Conservation (phyloP, 2,329 filamentous ascomycete genomes). For the Exophiala mesophila region DNA sequence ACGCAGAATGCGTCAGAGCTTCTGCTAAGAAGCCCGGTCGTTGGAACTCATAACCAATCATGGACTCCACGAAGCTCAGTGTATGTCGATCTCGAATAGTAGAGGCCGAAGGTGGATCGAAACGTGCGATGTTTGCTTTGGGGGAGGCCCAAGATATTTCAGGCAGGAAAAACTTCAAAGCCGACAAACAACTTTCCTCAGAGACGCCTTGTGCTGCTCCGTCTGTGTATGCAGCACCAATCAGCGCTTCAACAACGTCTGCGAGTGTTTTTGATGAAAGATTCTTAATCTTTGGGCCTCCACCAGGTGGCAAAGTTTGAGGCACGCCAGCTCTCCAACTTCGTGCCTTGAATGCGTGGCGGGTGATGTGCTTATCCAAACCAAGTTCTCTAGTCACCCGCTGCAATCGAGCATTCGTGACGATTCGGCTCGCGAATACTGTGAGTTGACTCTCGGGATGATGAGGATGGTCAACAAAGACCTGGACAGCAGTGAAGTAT, state of each 20-base stretch:
- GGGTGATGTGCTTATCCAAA: slow-evolving; percentile 69
- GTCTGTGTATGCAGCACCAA: slow-evolving; percentile 68
- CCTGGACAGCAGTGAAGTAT: slow-evolving; percentile 61
- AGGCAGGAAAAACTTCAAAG: slow-evolving; percentile 60
- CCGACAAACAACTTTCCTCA: slow-evolving; percentile 39
- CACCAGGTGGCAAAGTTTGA: background rate
- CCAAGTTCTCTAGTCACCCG: slow-evolving; percentile 58
- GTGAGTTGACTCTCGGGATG: slow-evolving; percentile 77
- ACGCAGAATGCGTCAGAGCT: slow-evolving; percentile 65
- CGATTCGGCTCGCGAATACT: slow-evolving; percentile 60
- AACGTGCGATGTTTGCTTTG: slow-evolving; percentile 31
- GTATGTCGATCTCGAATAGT: background rate
- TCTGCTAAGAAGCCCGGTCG: slow-evolving; percentile 67
- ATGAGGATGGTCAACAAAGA: slow-evolving; percentile 54
- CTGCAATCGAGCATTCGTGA: slow-evolving; percentile 71
- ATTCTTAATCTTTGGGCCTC: slow-evolving; percentile 29
- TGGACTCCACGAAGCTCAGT: slow-evolving; percentile 46
- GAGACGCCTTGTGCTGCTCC: slow-evolving; percentile 51
- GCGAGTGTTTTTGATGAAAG: slow-evolving; percentile 76
- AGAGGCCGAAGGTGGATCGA: background rate
- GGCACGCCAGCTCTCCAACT: slow-evolving; percentile 63
- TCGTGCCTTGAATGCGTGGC: slow-evolving; percentile 58
- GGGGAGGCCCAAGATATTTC: slow-evolving; percentile 53
- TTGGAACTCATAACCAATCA: slow-evolving; percentile 68
- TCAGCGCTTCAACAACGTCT: slow-evolving; percentile 79